Evolutionary conservation across 2,329 filamentous ascomycete species (phyloP).

Genomic region (Fusarium sp.): DNA sequence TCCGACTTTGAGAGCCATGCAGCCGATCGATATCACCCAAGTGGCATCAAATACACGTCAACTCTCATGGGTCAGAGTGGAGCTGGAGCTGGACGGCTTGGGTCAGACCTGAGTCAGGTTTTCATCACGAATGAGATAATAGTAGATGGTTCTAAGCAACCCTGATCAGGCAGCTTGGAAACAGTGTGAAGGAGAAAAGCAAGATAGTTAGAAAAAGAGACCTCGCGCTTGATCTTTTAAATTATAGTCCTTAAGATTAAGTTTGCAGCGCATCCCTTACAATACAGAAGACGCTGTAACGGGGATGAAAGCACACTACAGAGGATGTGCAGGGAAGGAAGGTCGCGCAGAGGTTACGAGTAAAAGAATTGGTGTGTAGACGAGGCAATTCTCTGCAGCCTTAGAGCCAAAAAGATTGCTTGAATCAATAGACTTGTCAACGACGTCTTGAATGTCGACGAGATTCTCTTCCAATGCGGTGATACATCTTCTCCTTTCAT

Average conservation of each 20-base stretch:
- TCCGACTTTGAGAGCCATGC: slow-evolving; percentile 38
- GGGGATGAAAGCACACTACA: not conserved
- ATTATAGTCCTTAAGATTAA: not conserved
- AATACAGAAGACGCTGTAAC: not conserved
- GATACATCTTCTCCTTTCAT: not conserved
- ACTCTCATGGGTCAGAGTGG: slow-evolving; percentile 15
- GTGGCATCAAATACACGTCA: slow-evolving; percentile 16
- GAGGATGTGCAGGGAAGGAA: not conserved
- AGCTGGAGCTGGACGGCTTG: not conserved
- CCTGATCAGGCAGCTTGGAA: not conserved
- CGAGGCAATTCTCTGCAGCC: not conserved
- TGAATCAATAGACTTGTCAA: not conserved
- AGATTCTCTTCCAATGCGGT: not conserved
- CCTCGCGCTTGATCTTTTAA: not conserved
- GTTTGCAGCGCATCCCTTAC: not conserved
- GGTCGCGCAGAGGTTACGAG: not conserved
- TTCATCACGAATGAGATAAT: slow-evolving; percentile 38
- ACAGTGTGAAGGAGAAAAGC: not conserved
- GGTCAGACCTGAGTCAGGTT: slow-evolving; percentile 18
- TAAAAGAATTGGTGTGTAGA: not conserved
- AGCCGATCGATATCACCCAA: slow-evolving; percentile 9
- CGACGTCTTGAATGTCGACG: not conserved
- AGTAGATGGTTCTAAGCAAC: slow-evolving; percentile 6
- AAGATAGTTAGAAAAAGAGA: not conserved
- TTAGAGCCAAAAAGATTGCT: not conserved